A percentile compares a stretch with the other conserved stretches of the same genome.
Evolutionary conservation across 2,329 filamentous ascomycete species (phyloP).

Genomic region (Penicillium sp.): DNA sequence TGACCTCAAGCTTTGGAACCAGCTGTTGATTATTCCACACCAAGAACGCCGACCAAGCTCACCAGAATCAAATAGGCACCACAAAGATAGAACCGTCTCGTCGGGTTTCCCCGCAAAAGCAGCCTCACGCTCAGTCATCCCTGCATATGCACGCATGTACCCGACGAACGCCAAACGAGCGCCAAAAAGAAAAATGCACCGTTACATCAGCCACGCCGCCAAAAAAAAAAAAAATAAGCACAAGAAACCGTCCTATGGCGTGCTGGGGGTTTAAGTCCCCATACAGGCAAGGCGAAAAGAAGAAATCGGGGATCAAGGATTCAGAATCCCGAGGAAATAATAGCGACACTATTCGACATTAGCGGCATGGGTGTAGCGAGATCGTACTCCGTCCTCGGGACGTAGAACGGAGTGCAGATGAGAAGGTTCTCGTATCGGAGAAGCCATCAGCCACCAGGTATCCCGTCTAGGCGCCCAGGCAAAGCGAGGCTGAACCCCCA

Average conservation of each 20-base stretch:
- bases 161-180: neutral
- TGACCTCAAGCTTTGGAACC: neutral
- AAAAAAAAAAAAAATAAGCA: neutral
- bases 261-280: neutral
- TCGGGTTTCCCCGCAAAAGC: neutral
- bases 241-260: neutral
- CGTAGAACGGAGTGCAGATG: neutral
- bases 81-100: no score
- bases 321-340: neutral
- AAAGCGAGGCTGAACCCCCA: constrained; percentile 1
- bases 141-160: neutral
- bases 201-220: neutral
- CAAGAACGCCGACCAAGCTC: neutral
- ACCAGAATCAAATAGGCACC: neutral
- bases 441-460: neutral
- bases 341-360: neutral
- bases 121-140: neutral
- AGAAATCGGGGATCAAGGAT: neutral
- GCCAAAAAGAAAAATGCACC: no score
- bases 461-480: neutral
- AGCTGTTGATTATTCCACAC: neutral
- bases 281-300: neutral
- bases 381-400: neutral
- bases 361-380: constrained; percentile 4
- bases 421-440: neutral